Evolutionary conservation across 2,329 filamentous ascomycete species (phyloP).

Genomic region (Lizonia empirigonia): DNA sequence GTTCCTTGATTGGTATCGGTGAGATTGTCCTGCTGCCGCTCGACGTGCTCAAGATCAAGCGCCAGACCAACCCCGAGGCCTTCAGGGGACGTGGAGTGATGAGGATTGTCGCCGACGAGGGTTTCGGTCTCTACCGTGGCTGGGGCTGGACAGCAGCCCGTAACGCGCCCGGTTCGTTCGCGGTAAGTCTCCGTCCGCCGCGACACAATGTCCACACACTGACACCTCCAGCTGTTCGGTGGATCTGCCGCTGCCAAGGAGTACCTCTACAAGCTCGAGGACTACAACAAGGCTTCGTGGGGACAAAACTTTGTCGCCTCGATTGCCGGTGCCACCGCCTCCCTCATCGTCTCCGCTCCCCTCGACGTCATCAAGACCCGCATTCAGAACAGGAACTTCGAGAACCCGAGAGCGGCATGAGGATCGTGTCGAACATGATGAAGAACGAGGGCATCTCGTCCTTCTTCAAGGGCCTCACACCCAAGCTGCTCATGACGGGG

Average conservation of each 20-base stretch:
- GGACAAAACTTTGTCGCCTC: constrained; percentile 97
- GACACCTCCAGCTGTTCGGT: constrained; percentile 76
- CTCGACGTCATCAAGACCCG: constrained; percentile 98
- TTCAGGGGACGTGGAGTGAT: constrained; percentile 93
- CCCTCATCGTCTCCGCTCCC: constrained; percentile 96
- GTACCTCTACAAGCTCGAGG: constrained; percentile 84
- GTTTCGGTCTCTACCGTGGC: constrained; percentile 92
- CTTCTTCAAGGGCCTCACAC: constrained; percentile 98
- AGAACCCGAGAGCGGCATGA: constrained; percentile 93
- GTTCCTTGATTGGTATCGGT: constrained; percentile 93
- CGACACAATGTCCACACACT: constrained; percentile 10
- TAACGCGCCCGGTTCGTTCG: constrained; percentile 96
- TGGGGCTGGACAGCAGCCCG: constrained; percentile 97
- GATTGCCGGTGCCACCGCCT: constrained; percentile 91
- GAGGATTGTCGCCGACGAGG: constrained; percentile 89
- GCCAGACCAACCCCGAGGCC: constrained; percentile 97
- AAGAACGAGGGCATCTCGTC: constrained; percentile 82
- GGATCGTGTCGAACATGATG: constrained; percentile 90
- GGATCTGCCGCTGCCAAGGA: constrained; percentile 97
- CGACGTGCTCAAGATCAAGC: constrained; percentile 98
- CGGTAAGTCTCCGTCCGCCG: constrained; percentile 63
- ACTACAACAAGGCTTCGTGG: constrained; percentile 97
- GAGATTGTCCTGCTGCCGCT: constrained; percentile 95
- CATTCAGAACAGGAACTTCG: constrained; percentile 97
- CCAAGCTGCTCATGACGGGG: constrained; percentile 98